Evolutionary conservation across 139 green algal species (phyloP), one percentile per base, ranked within the genome.

Genomic region (Micromonas commoda): DNA sequence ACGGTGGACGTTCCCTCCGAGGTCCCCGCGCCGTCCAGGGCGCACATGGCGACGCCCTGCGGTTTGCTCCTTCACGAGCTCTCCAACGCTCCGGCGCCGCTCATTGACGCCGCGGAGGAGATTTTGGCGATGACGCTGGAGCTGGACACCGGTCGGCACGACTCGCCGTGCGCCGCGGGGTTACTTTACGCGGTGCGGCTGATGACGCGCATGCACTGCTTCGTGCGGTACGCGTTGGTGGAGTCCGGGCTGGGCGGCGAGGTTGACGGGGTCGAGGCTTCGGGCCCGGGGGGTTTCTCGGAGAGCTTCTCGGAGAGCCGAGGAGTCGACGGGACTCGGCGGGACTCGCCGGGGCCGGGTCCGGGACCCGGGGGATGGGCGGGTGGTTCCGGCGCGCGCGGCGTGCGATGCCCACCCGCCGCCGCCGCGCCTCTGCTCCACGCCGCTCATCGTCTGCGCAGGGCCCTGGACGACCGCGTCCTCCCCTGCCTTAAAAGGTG

Each of bases 31-130:
- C 54, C 67, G 39, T 54, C 53, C 20, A 37, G 77, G 0, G 28
- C 32, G 67, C 68, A 82, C 66, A 60, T 82, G 52, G 68, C 77
- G 39, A 82, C 77, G 13, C 77, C 77, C 1, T 52, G 32, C 28
- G 77, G 77, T 3, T 34, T 82, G 21, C 68, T 82, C 9, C 33
- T 82, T 24, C 70, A 82, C 52, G 77, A 82, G 67, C 67, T 82
- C 4, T 35, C 31, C 1, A 21, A 72, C 64, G 31, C 28, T 0
- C 77, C 68, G 4, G 33, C 32, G 23, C 54, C 77, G 0, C 34
- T 82, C 1, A n/a, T 77, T 32, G 51, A 67, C 32, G 29, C 28
- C 52, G 68, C 70, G 33, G 68, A 78, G 57, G 71, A 82, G 29
- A 71, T 82, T 0, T 51, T 82, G 16, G 67, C 70, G 37, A n/a